These are phyloP conservation scores for Penicillium sp. DNA, from an alignment of 2,329 filamentous ascomycete species.

Conservation along the genomic window DNA sequence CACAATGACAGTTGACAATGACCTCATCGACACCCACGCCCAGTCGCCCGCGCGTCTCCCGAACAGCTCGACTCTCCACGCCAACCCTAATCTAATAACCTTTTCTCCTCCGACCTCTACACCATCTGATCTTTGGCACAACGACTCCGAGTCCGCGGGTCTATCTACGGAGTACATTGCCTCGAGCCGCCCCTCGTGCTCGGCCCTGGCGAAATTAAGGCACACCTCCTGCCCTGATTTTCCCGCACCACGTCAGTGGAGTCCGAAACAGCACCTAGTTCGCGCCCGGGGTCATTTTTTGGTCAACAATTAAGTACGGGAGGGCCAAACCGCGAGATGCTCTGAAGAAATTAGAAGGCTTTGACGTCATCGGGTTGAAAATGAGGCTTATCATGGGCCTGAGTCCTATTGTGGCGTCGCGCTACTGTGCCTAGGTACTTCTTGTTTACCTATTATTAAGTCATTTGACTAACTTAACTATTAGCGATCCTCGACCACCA, in stretches of 20 bases:
- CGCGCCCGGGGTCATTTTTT: no score
- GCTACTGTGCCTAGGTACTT: background rate
- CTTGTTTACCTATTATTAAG: background rate
- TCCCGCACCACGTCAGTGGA: background rate
- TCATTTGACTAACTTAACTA: background rate
- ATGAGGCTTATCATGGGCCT: background rate
- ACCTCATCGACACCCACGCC: conserved; percentile 16
- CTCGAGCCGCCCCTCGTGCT: background rate
- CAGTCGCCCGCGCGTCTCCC: background rate
- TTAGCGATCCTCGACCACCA: conserved; percentile 8
- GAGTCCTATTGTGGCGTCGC: conserved; percentile 6
- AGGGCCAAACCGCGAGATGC: no score
- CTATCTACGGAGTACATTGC: background rate
- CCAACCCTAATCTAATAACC: background rate
- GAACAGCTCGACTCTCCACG: background rate
- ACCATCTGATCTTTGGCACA: background rate
- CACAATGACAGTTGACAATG: conserved; percentile 16
- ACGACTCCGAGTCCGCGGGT: background rate
- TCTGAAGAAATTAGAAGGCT: background rate
- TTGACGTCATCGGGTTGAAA: background rate
- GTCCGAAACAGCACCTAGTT: background rate
- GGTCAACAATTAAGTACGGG: no score
- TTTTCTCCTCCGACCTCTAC: background rate
- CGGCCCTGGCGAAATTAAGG: background rate
- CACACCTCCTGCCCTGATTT: background rate